Evolutionary conservation across 176 grass and related monocot genomes (phyloP), one percentile per base, ranked within the genome.

Genomic region (Hsuehochloa calcarea): DNA sequence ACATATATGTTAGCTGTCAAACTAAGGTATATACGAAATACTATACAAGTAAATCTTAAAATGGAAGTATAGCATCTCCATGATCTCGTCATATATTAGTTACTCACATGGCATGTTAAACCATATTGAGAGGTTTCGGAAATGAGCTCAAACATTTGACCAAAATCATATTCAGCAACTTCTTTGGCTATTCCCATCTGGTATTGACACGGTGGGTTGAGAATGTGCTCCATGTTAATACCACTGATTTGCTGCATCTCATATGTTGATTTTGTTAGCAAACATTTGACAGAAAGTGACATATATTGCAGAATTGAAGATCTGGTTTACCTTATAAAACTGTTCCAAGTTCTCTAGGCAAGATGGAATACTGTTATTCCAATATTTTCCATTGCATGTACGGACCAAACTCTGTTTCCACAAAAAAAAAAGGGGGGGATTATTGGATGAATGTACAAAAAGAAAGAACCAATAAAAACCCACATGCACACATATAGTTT

Each of bases 181-280:
- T 90, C 85, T 70, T 83, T 76, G n/a, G 79, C 50, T 80, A 88
- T 75, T 46, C 85, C 92, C 87, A 94, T 83, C 26, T 83, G 56
- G 45, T 82, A 90, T 14, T 64, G 73, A 52, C 92, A 94, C 0
- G 84, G 92, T 39, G 89, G 80, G 35, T 70, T 92, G 65, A 94
- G 85, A 58, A 92, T 78, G 40, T 94, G 92, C n/a, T 90, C 78
- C 80, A 26, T 26, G 17, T 89, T 89, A 54, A 94, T 92, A 62
- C 87, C 82, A 66, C 82, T 85, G n/a, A 88, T 90, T 50, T 87
- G 74, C 87, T 94, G 85, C 78, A 88, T 37, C 22, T 65, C 27
- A 72, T 5, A 81, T 35, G 34, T 11, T 60, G 4, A 70, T 58
- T 29, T 13, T 61, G 50, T 85, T 49, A 60, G 13, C 31, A 22